Evolutionary conservation across 2,329 filamentous ascomycete species (phyloP).

Genomic region (Microdochium bolleyi): DNA sequence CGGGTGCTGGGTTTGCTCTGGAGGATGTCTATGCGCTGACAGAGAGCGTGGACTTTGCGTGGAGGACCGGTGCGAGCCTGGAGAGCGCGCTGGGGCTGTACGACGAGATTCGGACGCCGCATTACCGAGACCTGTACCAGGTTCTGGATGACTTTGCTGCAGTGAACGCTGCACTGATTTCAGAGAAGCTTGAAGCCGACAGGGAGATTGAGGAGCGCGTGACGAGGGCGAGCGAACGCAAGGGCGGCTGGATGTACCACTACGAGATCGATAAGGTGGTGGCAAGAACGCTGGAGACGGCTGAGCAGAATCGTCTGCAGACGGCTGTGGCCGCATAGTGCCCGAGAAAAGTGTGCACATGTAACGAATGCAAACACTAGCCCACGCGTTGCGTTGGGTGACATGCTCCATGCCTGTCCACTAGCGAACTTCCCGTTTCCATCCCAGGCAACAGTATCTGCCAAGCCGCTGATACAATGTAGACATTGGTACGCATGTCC

Average conservation of each 20-base stretch:
- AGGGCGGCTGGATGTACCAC: neutral
- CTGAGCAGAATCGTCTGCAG: neutral
- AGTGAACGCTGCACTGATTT: neutral
- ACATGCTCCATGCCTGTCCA: no score
- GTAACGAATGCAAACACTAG: no score
- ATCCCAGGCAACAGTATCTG: no score
- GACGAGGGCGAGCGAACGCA: neutral
- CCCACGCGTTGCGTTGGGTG: no score
- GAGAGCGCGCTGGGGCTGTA: constrained; percentile 14
- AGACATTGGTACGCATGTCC: no score
- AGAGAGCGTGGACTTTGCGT: constrained; percentile 18
- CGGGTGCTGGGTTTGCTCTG: constrained; percentile 29
- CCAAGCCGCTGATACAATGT: no score
- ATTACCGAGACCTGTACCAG: constrained; percentile 19
- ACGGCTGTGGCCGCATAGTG: neutral
- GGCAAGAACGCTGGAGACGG: neutral
- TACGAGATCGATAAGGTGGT: neutral
- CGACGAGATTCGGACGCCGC: constrained; percentile 17
- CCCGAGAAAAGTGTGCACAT: no score
- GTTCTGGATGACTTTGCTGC: neutral
- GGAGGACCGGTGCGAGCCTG: constrained; percentile 11
- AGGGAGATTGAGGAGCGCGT: neutral
- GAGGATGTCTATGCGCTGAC: constrained; percentile 29
- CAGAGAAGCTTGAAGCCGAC: neutral
- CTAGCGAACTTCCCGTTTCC: no score